Evolutionary conservation across 495 filamentous ascomycete species (phyloP).

Genomic region (Talaromyces thailandensis): DNA sequence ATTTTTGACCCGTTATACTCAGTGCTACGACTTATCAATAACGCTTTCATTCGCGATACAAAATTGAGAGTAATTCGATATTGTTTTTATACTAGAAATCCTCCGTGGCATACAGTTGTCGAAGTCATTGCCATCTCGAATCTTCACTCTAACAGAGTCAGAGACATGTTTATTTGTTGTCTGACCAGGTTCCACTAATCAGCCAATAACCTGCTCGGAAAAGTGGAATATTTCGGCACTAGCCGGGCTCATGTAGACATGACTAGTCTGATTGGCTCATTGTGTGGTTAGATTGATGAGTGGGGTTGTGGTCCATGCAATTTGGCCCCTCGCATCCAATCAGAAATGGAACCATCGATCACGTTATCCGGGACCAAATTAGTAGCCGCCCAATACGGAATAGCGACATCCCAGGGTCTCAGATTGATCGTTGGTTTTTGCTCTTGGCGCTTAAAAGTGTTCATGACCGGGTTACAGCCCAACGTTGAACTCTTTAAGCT

Average conservation of each 20-base stretch:
- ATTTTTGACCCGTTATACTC: neutral
- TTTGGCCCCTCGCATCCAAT: neutral
- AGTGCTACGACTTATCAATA: neutral
- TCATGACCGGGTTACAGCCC: too few relatives aligned
- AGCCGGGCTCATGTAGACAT: neutral
- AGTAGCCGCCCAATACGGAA: neutral
- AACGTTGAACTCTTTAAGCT: too few relatives aligned
- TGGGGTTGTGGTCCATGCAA: neutral
- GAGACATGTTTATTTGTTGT: neutral
- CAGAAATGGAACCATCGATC: neutral
- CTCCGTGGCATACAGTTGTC: neutral
- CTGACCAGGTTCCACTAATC: neutral
- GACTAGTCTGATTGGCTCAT: neutral
- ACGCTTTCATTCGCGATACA: neutral
- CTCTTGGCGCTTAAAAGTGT: neutral
- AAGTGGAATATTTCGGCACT: neutral
- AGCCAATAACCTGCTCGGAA: neutral
- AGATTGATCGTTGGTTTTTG: neutral
- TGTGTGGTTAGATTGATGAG: neutral
- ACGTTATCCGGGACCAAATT: neutral
- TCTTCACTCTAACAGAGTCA: neutral
- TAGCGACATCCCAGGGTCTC: neutral
- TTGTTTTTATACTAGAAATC: neutral
- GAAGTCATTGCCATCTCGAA: neutral
- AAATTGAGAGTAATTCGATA: neutral